phyloP scores from a whole-genome alignment of 2,329 filamentous ascomycete genomes.

The Neurospora crassa region DNA sequence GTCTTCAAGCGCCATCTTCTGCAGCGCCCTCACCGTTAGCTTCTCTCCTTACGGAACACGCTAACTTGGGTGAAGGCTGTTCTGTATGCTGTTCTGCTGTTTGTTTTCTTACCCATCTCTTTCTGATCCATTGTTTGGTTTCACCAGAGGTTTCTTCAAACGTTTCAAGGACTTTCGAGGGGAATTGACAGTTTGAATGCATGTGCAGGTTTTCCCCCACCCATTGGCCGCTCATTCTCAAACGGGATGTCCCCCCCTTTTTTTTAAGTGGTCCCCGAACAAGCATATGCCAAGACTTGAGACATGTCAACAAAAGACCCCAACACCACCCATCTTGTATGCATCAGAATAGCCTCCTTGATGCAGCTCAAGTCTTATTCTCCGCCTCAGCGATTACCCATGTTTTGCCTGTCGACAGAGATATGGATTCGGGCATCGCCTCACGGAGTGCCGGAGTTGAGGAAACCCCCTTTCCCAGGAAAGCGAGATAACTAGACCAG shows the following conservation, averaged over 20 bases:
- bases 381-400: neutral
- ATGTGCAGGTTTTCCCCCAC: neutral
- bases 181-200: neutral
- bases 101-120: neutral
- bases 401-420: neutral
- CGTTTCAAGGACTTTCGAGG: neutral
- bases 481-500: neutral
- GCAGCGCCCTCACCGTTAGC: neutral
- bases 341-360: neutral
- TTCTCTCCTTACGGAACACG: neutral
- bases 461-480: neutral
- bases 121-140: neutral
- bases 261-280: neutral
- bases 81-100: too few species aligned
- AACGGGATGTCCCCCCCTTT: neutral
- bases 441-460: neutral
- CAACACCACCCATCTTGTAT: neutral
- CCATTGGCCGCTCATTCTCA: neutral
- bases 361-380: neutral
- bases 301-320: neutral
- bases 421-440: neutral
- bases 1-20: neutral
- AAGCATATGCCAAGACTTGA: neutral
- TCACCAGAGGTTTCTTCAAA: neutral
- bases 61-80: neutral